Base-by-base conservation (phyloP, 306 rosid genomes). In the Medicago truncatula region DNA sequence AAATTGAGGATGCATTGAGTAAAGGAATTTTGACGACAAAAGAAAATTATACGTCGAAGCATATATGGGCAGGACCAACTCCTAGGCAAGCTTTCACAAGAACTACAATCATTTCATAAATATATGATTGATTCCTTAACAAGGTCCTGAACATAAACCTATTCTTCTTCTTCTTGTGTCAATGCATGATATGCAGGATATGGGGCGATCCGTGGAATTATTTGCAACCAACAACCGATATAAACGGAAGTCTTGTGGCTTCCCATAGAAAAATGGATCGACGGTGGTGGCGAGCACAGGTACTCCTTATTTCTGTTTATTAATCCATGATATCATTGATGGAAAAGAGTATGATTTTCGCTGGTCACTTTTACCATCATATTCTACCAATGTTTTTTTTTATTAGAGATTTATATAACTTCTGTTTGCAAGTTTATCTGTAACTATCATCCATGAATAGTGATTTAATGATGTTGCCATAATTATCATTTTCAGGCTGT, bases 271-370 rank as follows among this genome's bases (percentile, higher is more conserved):
- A 90, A 85, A 95, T 92, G 99, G 96, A 92, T 47, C 78, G 70
- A 63, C 75, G 99, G 63, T 95, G 99, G 99, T 95, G 97, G 97
- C 83, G 97, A 80, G 97, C 99, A 58, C 99, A 95, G 96, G 97
- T 64, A 68, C 56, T 70, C 36, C 17, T n/a, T 15, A 62, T 34
- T 62, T 62, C 21, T 62, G 11, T 34, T 62, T 60, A 60, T 28
- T 36, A 28, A 28, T 28, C 20, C 41, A 60, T 14, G 2, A 31
- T 31, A 31, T 31, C 36, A 31, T 31, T 7, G 10, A 7, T 40
- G 8, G 44, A 31, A 31, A 31, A 31, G 46, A 40, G 46, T 40
- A 9, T 41, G 13, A 14, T 12, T 44, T 13, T 44, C 50, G 4
- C 5, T 4, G 9, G 44, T 4, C n/a, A 11, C 4, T 44, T 44